phyloP scores from a whole-genome alignment of 2,329 filamentous ascomycete species.

The Aspergillus intermedius region DNA sequence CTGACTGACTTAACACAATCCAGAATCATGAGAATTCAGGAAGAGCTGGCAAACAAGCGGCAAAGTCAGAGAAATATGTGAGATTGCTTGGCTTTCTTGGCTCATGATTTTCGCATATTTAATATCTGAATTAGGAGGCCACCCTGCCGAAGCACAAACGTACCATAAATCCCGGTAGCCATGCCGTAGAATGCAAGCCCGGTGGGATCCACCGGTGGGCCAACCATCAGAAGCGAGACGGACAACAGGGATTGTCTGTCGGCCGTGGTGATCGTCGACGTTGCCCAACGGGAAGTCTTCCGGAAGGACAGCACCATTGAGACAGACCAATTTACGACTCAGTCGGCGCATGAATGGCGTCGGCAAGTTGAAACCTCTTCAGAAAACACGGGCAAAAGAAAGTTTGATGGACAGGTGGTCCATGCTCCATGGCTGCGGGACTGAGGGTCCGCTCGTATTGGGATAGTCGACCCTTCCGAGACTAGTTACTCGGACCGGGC shows the following conservation, averaged over 20 bases:
- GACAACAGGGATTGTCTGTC: neutral
- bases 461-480: neutral
- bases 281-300: neutral
- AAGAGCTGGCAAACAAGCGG: neutral
- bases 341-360: neutral
- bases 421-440: neutral
- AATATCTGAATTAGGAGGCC: neutral
- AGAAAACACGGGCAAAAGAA: neutral
- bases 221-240: neutral
- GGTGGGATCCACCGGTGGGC: neutral
- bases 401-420: neutral
- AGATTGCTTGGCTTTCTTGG: neutral
- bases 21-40: neutral
- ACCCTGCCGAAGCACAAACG: neutral
- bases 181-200: neutral
- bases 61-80: neutral
- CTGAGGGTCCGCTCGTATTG: neutral
- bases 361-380: neutral
- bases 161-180: neutral
- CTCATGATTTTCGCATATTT: neutral
- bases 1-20: neutral
- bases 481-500: neutral
- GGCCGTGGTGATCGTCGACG: neutral
- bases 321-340: neutral
- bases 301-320: neutral